A percentile compares a stretch with the other conserved stretches of the same genome.
These are phyloP conservation scores for Elaeagnus macrophylla DNA, from an alignment of 306 rosid genomes.

Conservation along the genomic window DNA sequence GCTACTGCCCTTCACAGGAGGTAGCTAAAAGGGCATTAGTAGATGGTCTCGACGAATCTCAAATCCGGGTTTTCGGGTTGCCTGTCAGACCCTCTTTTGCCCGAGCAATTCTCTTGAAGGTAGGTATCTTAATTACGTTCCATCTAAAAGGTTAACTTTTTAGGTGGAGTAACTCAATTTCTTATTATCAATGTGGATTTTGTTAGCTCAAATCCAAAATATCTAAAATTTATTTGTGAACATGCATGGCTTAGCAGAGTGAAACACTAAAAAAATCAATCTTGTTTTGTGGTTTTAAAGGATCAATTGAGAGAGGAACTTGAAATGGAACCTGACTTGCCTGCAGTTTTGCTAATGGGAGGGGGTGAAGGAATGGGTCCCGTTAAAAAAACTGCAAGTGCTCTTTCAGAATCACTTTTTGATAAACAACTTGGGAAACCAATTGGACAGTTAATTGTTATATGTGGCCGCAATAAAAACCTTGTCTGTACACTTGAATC, in stretches of 20 bases:
- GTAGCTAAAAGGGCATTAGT: conserved; percentile 72
- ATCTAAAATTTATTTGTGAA: too few relatives aligned
- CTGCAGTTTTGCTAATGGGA: conserved; percentile 92
- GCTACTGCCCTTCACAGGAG: conserved; percentile 84
- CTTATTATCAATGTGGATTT: too few relatives aligned
- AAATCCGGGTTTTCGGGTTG: conserved; percentile 61
- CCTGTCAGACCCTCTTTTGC: conserved; percentile 98
- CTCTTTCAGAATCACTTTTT: conserved; percentile 67
- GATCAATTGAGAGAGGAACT: conserved; percentile 79
- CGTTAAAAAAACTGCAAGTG: conserved; percentile 87
- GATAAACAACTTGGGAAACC: conserved; percentile 55
- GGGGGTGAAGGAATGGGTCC: conserved; percentile 99
- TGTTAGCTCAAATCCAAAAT: too few relatives aligned
- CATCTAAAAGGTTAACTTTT: too few relatives aligned
- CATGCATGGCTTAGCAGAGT: too few relatives aligned
- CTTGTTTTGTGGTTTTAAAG: conserved; percentile 24
- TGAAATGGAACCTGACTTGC: conserved; percentile 69
- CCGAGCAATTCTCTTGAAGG: conserved; percentile 77
- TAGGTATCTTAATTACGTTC: too few relatives aligned
- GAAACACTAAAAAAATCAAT: too few relatives aligned
- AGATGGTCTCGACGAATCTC: conserved; percentile 80
- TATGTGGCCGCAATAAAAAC: conserved; percentile 83
- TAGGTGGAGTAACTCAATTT: too few relatives aligned
- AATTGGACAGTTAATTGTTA: conserved; percentile 67
- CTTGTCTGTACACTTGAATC: conserved; percentile 53